phyloP scores from a whole-genome alignment of 2,329 filamentous ascomycete species.

The Lojkania enalia region DNA sequence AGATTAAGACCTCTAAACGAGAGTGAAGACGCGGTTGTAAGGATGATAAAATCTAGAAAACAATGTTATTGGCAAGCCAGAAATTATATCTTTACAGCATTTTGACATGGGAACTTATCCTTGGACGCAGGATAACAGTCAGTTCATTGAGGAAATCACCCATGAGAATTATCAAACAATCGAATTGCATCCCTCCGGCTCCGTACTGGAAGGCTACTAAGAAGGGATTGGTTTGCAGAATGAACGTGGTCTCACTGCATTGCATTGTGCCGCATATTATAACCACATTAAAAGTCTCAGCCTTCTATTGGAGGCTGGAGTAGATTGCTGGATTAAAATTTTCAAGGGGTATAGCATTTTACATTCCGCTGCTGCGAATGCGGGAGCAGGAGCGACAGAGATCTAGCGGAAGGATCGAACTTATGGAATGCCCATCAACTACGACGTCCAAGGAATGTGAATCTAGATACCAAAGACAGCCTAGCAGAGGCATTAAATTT shows the following conservation, averaged over 20 bases:
- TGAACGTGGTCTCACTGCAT: background rate
- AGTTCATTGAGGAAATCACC: background rate
- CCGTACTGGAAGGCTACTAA: background rate
- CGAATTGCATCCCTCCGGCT: background rate
- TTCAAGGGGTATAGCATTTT: background rate
- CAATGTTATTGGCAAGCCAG: no score
- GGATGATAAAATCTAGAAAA: no score
- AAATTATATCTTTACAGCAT: no score
- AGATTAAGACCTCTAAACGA: no score
- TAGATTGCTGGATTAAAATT: background rate
- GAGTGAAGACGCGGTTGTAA: no score
- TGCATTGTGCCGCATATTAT: conserved; percentile 2
- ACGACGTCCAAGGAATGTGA: no score
- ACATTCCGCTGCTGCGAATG: background rate
- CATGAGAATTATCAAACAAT: background rate
- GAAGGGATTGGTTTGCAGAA: background rate
- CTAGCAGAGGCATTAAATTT: no score
- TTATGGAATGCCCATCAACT: no score
- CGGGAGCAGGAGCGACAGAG: background rate
- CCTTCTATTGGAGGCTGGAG: background rate
- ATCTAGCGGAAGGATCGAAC: no score
- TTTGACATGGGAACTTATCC: background rate
- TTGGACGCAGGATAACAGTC: background rate
- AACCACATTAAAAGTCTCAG: background rate
- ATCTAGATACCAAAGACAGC: no score